A percentile compares a stretch with the other conserved stretches of the same genome.
Conservation (phyloP, 2,329 filamentous ascomycete genomes). For the Aspergillus transmontanensis region DNA sequence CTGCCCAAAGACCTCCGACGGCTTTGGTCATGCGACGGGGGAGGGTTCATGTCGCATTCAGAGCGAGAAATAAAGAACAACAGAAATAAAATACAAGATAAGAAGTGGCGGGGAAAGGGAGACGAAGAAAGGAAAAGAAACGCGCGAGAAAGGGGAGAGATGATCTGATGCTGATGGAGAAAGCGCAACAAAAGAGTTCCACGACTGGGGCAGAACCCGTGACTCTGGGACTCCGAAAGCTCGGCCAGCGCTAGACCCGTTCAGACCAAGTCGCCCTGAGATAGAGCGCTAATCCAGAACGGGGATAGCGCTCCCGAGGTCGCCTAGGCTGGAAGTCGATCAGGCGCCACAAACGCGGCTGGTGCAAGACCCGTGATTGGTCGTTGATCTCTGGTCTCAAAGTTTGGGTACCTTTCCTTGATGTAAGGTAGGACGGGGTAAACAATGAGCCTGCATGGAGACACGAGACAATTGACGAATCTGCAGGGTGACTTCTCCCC, state of each 20-base stretch:
- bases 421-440: constrained; percentile 13
- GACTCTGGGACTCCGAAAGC: constrained; percentile 33
- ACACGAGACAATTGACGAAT: constrained; percentile 4
- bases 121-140: constrained; percentile 7
- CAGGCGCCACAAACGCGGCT: constrained; percentile 23
- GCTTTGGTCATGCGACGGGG: constrained; percentile 34
- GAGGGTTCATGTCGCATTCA: constrained; percentile 40
- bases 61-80: constrained; percentile 9
- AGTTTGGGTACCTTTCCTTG: constrained; percentile 18
- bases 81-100: neutral
- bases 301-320: constrained; percentile 40
- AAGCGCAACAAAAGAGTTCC: constrained; percentile 20
- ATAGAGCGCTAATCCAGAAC: constrained; percentile 21
- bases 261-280: constrained; percentile 21
- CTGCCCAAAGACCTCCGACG: constrained; percentile 41
- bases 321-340: constrained; percentile 31
- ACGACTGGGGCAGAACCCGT: constrained; percentile 34
- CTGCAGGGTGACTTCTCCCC: neutral
- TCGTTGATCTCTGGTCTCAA: constrained; percentile 14
- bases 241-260: constrained; percentile 32
- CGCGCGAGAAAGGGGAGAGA: constrained; percentile 10
- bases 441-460: constrained; percentile 7
- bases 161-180: constrained; percentile 24
- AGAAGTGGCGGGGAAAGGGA: constrained; percentile 7
- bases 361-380: constrained; percentile 21